Evolutionary conservation across 495 filamentous ascomycete species (phyloP), one percentile per base, ranked within the genome.

Genomic region (Podospora australis): DNA sequence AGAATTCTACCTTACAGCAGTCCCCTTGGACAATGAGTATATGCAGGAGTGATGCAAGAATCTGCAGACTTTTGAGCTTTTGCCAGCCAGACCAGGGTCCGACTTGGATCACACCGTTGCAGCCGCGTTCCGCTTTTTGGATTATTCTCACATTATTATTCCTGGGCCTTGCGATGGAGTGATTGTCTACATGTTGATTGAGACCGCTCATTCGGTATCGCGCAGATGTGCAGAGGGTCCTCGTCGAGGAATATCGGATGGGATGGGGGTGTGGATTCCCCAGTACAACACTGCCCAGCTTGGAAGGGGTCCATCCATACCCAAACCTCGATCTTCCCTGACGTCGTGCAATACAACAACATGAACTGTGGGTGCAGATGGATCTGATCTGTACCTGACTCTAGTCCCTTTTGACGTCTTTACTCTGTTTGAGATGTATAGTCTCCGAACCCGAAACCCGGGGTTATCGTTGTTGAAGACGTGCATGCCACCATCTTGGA

Each of bases 51-150:
- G 14, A 23, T 53, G 50, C 50, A 44, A 47, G 49, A 35, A 23
- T 20, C 52, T 54, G 52, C 53, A 50, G 13, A 30, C 25, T 17
- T 39, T 50, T 39, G 39, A 49, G 35, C 42, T 26, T 24, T 14
- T 47, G 23, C 52, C 48, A 55, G 45, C 44, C 49, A 38, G 49
- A 55, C 53, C 46, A 44, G 52, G 52, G 39, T 44, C 40, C 21
- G 10, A 25, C 14, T 46, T 35, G 34, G 50, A 59, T 36, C 44
- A 54, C 32, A 34, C 54, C 56, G 44, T 50, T 48, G 44, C 47
- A 49, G 48, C 40, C 40, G 44, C 39, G 28, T 36, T 14, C 40
- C 32, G 32, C 32, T 17, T n/a, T 36, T n/a, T n/a, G n/a, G n/a
- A n/a, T n/a, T n/a, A n/a, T n/a, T n/a, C n/a, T n/a, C n/a, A n/a